phyloP scores from a whole-genome alignment of 23 red algal species.

The Gracilaria domingensis region DNA sequence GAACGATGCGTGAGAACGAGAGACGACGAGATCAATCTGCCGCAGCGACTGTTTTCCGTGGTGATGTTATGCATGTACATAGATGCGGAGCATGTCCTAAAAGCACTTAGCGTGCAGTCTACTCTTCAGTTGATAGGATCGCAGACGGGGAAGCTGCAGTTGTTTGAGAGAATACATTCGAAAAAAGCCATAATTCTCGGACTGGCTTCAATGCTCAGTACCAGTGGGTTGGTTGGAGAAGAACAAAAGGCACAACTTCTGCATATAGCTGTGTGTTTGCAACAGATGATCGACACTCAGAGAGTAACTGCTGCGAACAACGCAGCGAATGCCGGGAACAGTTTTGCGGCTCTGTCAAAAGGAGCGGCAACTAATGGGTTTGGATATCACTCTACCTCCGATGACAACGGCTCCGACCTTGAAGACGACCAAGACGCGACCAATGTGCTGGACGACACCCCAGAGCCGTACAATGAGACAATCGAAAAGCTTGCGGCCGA shows the following conservation, averaged over 20 bases:
- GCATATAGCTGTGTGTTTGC: conserved; percentile 27
- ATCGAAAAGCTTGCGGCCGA: conserved; percentile 49
- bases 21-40: conserved; percentile 29
- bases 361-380: conserved; percentile 38
- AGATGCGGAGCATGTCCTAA: conserved; percentile 37
- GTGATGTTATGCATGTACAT: conserved; percentile 57
- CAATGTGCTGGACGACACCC: conserved; percentile 39
- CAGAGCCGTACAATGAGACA: not conserved
- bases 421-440: conserved; percentile 69
- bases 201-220: conserved; percentile 32
- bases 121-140: conserved; percentile 52
- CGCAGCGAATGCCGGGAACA: conserved; percentile 40
- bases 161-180: conserved; percentile 56
- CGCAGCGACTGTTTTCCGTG: conserved; percentile 35
- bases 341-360: conserved; percentile 30
- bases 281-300: conserved; percentile 56
- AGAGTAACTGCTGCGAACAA: conserved; percentile 31
- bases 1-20: conserved; percentile 25
- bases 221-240: conserved; percentile 23
- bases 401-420: conserved; percentile 55
- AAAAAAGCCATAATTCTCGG: conserved; percentile 62
- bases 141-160: conserved; percentile 47
- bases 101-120: conserved; percentile 20
- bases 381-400: conserved; percentile 8
- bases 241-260: conserved; percentile 48